Percentiles rank a stretch among this genome's conserved stretches.
phyloP scores from a whole-genome alignment of 176 grass and related monocot genomes.

The Saccharum officinarum region DNA sequence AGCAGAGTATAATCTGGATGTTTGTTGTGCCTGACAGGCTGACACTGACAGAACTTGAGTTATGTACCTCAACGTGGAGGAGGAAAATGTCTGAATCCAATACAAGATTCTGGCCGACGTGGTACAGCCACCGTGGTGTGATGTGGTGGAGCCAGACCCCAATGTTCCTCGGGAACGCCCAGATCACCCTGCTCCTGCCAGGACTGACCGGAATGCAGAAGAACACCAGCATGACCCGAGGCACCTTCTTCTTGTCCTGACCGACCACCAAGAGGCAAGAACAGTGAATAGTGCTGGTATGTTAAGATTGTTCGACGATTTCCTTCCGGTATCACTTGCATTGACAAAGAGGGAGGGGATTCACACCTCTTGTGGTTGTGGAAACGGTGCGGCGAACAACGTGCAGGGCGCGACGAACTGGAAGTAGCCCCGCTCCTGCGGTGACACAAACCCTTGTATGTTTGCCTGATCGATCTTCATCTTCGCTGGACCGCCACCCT shows the following conservation, averaged over 20 bases:
- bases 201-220: constrained; percentile 78
- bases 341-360: neutral
- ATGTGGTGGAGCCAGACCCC: constrained; percentile 60
- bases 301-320: neutral
- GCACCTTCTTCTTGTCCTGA: constrained; percentile 36
- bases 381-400: constrained; percentile 20
- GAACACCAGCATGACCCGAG: constrained; percentile 50
- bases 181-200: constrained; percentile 74
- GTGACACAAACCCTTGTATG: constrained; percentile 52
- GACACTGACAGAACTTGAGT: neutral
- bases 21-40: neutral
- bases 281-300: neutral
- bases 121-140: constrained; percentile 68
- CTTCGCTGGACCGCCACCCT: constrained; percentile 65
- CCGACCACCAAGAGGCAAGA: neutral
- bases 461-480: constrained; percentile 54
- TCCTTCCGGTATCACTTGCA: neutral
- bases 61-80: constrained; percentile 70
- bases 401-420: constrained; percentile 61
- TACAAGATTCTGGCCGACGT: constrained; percentile 62
- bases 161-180: constrained; percentile 58
- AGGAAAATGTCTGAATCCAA: constrained; percentile 90
- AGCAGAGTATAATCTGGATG: neutral
- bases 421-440: constrained; percentile 39
- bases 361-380: neutral